Evolutionary conservation across 2,329 filamentous ascomycete species (phyloP).

Genomic region (Neopestalotiopsis clavispora): DNA sequence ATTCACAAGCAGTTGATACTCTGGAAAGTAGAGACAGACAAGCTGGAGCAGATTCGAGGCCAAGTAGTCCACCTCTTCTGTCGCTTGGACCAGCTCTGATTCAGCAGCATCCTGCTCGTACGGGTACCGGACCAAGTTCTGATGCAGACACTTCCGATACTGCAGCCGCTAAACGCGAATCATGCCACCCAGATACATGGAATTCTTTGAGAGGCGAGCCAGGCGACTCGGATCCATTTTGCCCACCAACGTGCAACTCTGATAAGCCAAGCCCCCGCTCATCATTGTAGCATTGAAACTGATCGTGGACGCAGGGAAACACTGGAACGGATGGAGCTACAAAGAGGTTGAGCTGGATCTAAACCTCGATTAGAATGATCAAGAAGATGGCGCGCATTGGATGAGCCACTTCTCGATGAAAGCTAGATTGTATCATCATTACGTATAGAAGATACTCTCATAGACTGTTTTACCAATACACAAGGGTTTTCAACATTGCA

Average conservation of each 20-base stretch:
- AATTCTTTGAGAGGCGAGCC: constrained; percentile 31
- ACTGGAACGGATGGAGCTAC: background rate
- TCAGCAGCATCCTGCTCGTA: too few species aligned
- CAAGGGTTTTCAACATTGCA: too few species aligned
- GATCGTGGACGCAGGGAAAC: background rate
- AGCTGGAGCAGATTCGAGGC: background rate
- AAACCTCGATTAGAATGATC: too few species aligned
- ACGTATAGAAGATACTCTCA: too few species aligned
- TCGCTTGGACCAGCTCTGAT: background rate
- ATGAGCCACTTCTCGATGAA: too few species aligned
- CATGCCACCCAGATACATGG: constrained; percentile 33
- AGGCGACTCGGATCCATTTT: constrained; percentile 34
- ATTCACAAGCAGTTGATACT: background rate
- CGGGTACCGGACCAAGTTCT: background rate
- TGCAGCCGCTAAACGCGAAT: background rate
- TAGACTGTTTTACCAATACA: too few species aligned
- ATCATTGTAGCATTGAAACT: background rate
- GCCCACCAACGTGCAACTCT: constrained; percentile 26
- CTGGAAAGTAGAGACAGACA: background rate
- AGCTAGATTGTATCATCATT: too few species aligned
- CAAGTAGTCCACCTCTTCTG: background rate
- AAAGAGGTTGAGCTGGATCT: too few species aligned
- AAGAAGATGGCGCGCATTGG: too few species aligned
- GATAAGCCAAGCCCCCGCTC: constrained; percentile 10
- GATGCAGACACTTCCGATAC: background rate